Evolutionary conservation across 2,329 filamentous ascomycete genomes (phyloP), one percentile per base, ranked within the genome.

Genomic region (Reticulascus tulasneorum): DNA sequence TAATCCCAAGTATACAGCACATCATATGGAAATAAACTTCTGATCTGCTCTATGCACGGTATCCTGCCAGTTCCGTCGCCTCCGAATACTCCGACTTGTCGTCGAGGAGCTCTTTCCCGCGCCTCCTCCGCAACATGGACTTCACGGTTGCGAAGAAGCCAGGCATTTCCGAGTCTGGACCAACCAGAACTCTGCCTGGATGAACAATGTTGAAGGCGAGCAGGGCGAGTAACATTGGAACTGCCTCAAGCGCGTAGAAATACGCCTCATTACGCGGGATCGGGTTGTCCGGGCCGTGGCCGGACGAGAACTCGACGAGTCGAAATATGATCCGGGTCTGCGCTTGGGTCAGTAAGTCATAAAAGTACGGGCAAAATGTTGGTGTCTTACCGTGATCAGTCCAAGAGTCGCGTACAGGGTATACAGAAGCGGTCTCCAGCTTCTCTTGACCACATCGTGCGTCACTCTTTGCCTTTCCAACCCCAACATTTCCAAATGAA

Each of bases 281-380:
- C 20, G 20, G n/a, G 6, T 53, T 55, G 2, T 54, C 46, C 21
- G 63, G 47, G 0, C 66, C 38, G 3, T 41, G 15, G 2, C 38
- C 69, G 1, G 58, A 57, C 0, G 64, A 64, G 46, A 71, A 78
- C 43, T 79, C 72, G 13, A 62, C 48, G 2, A 79, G 55, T 4
- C 76, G 68, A 52, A 70, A 79, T 35, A 76, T 60, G 41, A 79
- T 79, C 11, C 74, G 69, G 12, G 63, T 41, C 55, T 59, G 13
- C 40, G 17, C n/a, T n/a, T n/a, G n/a, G n/a, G n/a, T n/a, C n/a
- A n/a, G n/a, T n/a, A n/a, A n/a, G n/a, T n/a, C n/a, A 35, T 39
- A 21, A 41, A 32, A 23, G 13, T 24, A 35, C 5, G 16, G 25
- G 17, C 27, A 29, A 18, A 29, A 19, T 29, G 27, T 15, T 18